These are phyloP conservation scores for Brassica hybrid DNA, from an alignment of 441 rosid genomes.

Conservation along the genomic window DNA sequence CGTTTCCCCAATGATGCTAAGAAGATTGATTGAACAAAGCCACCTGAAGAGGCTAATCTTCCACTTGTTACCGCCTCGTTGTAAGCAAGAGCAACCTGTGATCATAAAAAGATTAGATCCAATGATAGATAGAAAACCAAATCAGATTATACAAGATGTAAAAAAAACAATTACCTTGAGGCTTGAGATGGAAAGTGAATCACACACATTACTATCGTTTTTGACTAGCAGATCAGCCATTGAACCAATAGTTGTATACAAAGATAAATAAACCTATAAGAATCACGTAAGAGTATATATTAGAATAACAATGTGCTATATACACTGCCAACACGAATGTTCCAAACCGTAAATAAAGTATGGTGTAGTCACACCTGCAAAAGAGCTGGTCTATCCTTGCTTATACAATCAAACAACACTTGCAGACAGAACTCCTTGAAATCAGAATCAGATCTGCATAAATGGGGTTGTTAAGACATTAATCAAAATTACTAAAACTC, in stretches of 20 bases:
- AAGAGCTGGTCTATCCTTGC: slow-evolving; percentile 97
- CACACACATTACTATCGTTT: slow-evolving; percentile 47
- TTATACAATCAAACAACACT: slow-evolving; percentile 93
- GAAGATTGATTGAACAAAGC: too few species aligned
- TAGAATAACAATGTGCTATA: not conserved
- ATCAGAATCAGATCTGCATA: too few species aligned
- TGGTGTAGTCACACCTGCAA: slow-evolving; percentile 59
- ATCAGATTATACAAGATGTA: too few species aligned
- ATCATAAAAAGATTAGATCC: too few species aligned
- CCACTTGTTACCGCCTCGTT: too few species aligned
- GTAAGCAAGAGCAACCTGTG: too few species aligned
- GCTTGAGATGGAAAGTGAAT: slow-evolving; percentile 75
- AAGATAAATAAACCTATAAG: slow-evolving; percentile 82
- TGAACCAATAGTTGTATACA: slow-evolving; percentile 72
- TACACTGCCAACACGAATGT: slow-evolving; percentile 20
- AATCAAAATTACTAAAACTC: too few species aligned
- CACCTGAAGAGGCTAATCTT: too few species aligned
- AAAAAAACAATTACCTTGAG: slow-evolving; percentile 59
- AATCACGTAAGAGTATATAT: not conserved
- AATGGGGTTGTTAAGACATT: too few species aligned
- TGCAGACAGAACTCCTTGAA: slow-evolving; percentile 74
- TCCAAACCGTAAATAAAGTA: not conserved
- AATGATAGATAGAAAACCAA: too few species aligned
- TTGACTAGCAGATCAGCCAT: slow-evolving; percentile 71
- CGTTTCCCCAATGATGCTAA: too few species aligned